A percentile compares a stretch with the other conserved stretches of the same genome.
Evolutionary conservation across 768 basidiomycete genomes (phyloP).

Genomic region (Mycena albidolilacea): DNA sequence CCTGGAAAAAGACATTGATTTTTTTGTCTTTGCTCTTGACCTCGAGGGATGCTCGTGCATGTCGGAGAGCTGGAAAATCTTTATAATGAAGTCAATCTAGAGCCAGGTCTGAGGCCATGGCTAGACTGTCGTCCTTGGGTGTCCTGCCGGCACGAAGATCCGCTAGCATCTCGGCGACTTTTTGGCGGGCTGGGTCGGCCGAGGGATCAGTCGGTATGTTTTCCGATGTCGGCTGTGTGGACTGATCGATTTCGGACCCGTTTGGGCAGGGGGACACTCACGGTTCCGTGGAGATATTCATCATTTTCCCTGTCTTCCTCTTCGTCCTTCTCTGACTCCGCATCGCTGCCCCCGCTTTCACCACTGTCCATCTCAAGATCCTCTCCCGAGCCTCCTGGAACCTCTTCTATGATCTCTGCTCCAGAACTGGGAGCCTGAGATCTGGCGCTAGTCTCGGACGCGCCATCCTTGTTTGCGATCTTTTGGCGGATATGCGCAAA

Average conservation of each 20-base stretch:
- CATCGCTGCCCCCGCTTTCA: background rate
- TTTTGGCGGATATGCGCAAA: background rate
- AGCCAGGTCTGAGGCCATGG: background rate
- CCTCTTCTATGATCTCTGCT: background rate
- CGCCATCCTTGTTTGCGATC: background rate
- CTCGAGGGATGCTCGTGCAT: background rate
- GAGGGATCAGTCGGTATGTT: background rate
- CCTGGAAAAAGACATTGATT: no score
- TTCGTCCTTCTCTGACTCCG: background rate
- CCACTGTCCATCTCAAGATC: background rate
- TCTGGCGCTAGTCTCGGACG: no score
- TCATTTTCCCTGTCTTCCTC: background rate
- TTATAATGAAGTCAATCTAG: background rate
- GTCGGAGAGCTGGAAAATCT: background rate
- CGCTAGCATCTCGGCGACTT: background rate
- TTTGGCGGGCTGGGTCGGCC: background rate
- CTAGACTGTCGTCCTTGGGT: background rate
- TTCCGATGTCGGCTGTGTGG: slow-evolving; percentile 6
- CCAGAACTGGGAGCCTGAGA: no score
- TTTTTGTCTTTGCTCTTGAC: slow-evolving; percentile 9
- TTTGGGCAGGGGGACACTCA: background rate
- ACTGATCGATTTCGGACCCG: background rate
- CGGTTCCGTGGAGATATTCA: background rate
- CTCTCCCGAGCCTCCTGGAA: background rate
- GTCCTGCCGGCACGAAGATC: background rate